Percentiles rank a stretch among this genome's conserved stretches.
These are phyloP conservation scores for Magnolia kwangsiensis DNA, from an alignment of 164 flowering plant genomes.

Conservation along the genomic window DNA sequence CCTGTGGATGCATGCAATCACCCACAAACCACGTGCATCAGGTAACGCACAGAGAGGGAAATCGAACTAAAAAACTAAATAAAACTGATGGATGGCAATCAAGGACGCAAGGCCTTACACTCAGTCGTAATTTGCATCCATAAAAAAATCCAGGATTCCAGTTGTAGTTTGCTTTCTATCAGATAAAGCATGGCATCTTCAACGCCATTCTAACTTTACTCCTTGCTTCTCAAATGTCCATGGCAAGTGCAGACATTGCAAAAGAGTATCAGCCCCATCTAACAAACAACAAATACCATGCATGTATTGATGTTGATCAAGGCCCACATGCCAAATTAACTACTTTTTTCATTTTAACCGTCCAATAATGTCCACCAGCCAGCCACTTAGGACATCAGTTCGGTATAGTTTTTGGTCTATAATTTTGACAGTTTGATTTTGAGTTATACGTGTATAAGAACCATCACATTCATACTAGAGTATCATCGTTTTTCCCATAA, in stretches of 20 bases:
- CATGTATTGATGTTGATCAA: neutral
- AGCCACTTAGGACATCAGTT: neutral
- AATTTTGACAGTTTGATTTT: too few species aligned
- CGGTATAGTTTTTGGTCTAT: too few species aligned
- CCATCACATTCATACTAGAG: too few species aligned
- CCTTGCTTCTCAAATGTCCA: constrained; percentile 98
- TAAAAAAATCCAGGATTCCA: constrained; percentile 71
- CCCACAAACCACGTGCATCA: too few species aligned
- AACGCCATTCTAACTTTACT: constrained; percentile 82
- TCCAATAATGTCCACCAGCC: neutral
- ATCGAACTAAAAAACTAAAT: too few species aligned
- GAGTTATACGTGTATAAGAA: too few species aligned
- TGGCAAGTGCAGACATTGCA: constrained; percentile 49
- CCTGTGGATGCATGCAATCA: too few species aligned
- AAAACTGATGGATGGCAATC: too few species aligned
- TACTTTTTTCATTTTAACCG: neutral
- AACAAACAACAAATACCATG: too few species aligned
- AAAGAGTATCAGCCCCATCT: neutral
- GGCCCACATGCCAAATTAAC: neutral
- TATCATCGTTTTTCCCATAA: too few species aligned
- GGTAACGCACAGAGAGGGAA: too few species aligned
- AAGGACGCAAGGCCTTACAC: constrained; percentile 45
- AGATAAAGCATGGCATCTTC: constrained; percentile 73
- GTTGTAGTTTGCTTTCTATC: constrained; percentile 53
- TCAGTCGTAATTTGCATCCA: constrained; percentile 81